Evolutionary conservation across 1,139 yeast species (phyloP).

Genomic region (Suhomyces bolitotheri): DNA sequence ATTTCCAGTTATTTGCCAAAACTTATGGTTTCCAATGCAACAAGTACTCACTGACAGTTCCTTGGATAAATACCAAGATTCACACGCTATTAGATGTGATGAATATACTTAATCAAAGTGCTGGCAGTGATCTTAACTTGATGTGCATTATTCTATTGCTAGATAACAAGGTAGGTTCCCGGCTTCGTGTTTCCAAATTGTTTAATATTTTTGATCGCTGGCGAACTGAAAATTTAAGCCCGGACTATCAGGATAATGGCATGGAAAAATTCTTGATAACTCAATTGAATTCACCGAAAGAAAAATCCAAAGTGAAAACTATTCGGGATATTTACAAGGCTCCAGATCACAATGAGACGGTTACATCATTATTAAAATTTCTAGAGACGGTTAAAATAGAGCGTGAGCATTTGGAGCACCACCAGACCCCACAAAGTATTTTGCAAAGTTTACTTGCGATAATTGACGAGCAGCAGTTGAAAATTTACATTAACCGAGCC

Average conservation of each 20-base stretch:
- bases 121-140: constrained; percentile 37
- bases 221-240: constrained; percentile 2
- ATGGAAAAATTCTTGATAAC: constrained; percentile 13
- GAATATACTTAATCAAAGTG: constrained; percentile 35
- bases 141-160: constrained; percentile 29
- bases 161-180: constrained; percentile 29
- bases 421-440: constrained; percentile 18
- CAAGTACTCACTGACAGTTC: constrained; percentile 48
- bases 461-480: constrained; percentile 22
- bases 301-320: not conserved
- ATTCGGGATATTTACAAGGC: constrained; percentile 13
- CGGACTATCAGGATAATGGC: constrained; percentile 1
- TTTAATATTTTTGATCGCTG: constrained; percentile 22
- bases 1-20: constrained; percentile 41
- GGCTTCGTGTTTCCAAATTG: constrained; percentile 27
- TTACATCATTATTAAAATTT: constrained; percentile 11
- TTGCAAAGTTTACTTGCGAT: constrained; percentile 24
- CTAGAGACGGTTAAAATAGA: constrained; percentile 11
- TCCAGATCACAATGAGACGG: constrained; percentile 11
- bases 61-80: constrained; percentile 55
- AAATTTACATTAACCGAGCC: constrained; percentile 26
- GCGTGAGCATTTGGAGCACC: not conserved
- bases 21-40: constrained; percentile 44
- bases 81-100: constrained; percentile 53
- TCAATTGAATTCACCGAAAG: not conserved